Evolutionary conservation across 306 rosid species (phyloP).

Genomic region (Chamaecrista fasciculata): DNA sequence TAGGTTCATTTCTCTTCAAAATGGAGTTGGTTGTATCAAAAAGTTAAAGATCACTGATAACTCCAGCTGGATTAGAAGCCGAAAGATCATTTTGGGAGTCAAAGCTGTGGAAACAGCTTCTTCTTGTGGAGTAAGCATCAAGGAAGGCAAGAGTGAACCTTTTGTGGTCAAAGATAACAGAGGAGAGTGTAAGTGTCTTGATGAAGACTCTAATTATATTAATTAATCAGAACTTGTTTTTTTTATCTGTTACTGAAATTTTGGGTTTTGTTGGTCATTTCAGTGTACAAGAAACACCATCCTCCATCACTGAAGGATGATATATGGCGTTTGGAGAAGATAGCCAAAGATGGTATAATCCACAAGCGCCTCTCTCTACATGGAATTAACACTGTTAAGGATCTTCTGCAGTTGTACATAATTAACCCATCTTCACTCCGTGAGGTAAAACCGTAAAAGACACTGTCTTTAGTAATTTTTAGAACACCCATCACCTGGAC

Average conservation of each 20-base stretch:
- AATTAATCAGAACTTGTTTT: neutral
- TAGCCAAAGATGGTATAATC: constrained; percentile 43
- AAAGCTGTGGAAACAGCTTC: constrained; percentile 15
- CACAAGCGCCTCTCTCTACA: constrained; percentile 25
- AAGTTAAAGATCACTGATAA: constrained; percentile 38
- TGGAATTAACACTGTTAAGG: constrained; percentile 42
- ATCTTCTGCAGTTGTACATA: constrained; percentile 37
- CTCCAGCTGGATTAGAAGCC: constrained; percentile 44
- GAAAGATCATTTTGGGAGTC: constrained; percentile 48
- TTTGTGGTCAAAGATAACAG: constrained; percentile 45
- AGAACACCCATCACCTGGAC: too few relatives aligned
- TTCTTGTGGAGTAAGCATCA: constrained; percentile 28
- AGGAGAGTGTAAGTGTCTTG: constrained; percentile 44
- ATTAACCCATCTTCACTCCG: constrained; percentile 32
- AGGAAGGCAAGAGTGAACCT: constrained; percentile 44
- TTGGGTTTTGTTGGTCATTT: constrained; percentile 19
- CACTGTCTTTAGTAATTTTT: too few relatives aligned
- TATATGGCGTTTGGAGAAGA: constrained; percentile 61
- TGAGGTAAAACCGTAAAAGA: constrained; percentile 34
- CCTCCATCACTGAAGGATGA: constrained; percentile 58
- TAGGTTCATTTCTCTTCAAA: neutral
- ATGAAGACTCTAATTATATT: too few relatives aligned
- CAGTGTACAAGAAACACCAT: constrained; percentile 57
- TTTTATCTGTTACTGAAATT: neutral
- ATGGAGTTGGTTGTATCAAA: constrained; percentile 28